These are phyloP conservation scores for Multifurca ochricompacta DNA, from an alignment of 768 basidiomycete genomes.

Conservation along the genomic window DNA sequence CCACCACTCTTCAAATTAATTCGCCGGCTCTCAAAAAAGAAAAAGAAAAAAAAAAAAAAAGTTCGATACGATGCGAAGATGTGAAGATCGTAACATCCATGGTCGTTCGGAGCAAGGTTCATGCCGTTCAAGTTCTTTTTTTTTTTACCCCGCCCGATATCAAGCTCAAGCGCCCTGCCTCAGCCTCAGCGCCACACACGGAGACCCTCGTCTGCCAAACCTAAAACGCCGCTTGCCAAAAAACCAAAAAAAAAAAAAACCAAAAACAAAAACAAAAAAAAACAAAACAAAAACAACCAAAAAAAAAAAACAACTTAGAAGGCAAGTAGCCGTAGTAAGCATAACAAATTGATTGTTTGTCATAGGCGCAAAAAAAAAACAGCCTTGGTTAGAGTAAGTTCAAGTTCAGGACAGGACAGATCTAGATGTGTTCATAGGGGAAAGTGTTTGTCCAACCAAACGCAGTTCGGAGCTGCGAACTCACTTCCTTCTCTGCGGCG, in stretches of 20 bases:
- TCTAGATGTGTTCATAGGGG: not conserved
- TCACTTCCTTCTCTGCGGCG: not conserved
- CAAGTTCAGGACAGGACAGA: not conserved
- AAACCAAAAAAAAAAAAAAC: not conserved
- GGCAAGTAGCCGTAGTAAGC: constrained; percentile 1
- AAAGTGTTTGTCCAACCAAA: no score
- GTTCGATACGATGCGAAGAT: not conserved
- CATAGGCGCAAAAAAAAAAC: not conserved
- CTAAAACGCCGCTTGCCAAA: constrained; percentile 18
- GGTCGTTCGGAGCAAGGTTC: not conserved
- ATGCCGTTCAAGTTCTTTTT: not conserved
- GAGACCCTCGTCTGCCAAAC: constrained; percentile 20
- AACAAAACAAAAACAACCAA: constrained; percentile 5
- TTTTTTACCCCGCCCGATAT: no score
- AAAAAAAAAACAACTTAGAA: constrained; percentile 15
- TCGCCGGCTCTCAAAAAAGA: not conserved
- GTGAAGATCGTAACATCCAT: not conserved
- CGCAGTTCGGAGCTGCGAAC: not conserved
- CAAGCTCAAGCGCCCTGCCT: constrained; percentile 14
- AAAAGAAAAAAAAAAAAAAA: not conserved
- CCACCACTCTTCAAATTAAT: not conserved
- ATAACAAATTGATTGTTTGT: not conserved
- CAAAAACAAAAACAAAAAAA: constrained; percentile 12
- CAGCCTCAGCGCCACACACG: constrained; percentile 15
- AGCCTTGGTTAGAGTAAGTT: no score